A percentile compares a stretch with the other conserved stretches of the same genome.
Evolutionary conservation across 225 moss, liverwort and hornwort species (phyloP).

Genomic region (Polytrichum formosum): DNA sequence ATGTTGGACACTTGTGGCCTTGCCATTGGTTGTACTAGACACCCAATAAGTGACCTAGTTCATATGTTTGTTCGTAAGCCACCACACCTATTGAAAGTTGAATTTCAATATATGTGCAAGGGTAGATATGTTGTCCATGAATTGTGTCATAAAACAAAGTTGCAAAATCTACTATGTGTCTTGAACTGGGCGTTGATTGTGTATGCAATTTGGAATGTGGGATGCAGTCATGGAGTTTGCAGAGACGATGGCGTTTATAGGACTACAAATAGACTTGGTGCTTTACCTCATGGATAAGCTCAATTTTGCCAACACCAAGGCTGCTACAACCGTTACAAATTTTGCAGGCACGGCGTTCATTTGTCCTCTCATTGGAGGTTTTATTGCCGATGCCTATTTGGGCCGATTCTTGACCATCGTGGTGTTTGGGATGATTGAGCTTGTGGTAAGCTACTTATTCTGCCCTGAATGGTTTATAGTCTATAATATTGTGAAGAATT

Average conservation of each 20-base stretch:
- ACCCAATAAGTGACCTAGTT: no score
- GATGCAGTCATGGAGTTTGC: constrained; percentile 38
- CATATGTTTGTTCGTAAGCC: no score
- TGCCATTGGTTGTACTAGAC: no score
- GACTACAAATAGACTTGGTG: constrained; percentile 42
- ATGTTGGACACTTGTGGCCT: no score
- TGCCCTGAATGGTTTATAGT: not conserved
- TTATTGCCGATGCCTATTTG: constrained; percentile 40
- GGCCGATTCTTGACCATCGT: constrained; percentile 31
- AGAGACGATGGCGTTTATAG: constrained; percentile 49
- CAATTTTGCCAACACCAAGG: constrained; percentile 36
- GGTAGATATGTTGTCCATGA: no score
- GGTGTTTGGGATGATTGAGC: constrained; percentile 26
- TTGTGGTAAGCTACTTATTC: constrained; percentile 18
- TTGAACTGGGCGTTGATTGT: no score
- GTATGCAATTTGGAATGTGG: not conserved
- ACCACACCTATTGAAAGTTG: no score
- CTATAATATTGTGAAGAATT: not conserved
- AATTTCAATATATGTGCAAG: no score
- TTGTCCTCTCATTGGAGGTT: constrained; percentile 43
- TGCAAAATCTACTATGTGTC: no score
- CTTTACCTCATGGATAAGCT: constrained; percentile 35
- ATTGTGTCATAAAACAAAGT: no score
- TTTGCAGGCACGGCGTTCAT: constrained; percentile 46
- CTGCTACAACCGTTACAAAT: constrained; percentile 44